Evolutionary conservation across 805 yeast genomes (phyloP).

Genomic region (Isabelozyma pseudorhagii): DNA sequence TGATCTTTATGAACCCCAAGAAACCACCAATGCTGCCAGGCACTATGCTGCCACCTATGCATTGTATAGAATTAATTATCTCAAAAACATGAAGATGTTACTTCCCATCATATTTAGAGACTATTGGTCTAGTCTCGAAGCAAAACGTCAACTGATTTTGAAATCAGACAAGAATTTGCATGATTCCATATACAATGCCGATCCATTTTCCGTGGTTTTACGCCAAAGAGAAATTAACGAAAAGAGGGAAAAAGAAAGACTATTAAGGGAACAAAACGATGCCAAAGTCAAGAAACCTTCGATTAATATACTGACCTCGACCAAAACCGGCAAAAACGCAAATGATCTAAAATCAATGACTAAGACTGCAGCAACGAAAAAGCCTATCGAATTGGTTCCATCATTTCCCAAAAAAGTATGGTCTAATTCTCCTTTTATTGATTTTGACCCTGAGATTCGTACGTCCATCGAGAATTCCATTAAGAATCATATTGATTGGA

Average conservation of each 20-base stretch:
- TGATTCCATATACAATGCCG: constrained; percentile 53
- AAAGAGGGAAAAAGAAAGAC: constrained; percentile 44
- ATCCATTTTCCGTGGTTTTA: constrained; percentile 73
- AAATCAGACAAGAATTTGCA: constrained; percentile 48
- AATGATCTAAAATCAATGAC: neutral
- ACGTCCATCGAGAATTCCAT: constrained; percentile 60
- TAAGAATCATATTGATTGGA: constrained; percentile 57
- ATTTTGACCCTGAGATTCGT: constrained; percentile 63
- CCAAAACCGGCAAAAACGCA: neutral
- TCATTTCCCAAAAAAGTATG: constrained; percentile 57
- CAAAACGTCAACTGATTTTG: constrained; percentile 48
- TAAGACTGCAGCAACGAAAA: neutral
- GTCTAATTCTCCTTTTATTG: constrained; percentile 68
- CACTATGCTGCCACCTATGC: constrained; percentile 90
- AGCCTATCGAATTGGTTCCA: constrained; percentile 3
- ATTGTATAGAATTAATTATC: constrained; percentile 71
- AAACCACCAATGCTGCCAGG: constrained; percentile 84
- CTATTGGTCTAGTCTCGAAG: constrained; percentile 74
- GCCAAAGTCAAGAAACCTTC: constrained; percentile 50
- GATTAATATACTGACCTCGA: constrained; percentile 28
- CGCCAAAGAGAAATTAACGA: constrained; percentile 50
- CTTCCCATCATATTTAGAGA: constrained; percentile 79
- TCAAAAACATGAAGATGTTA: constrained; percentile 82
- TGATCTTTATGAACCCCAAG: constrained; percentile 59
- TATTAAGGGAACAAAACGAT: constrained; percentile 44